Evolutionary conservation across 169 alveolate species (phyloP), one percentile per base, ranked within the genome.

Genomic region (Eimeria zaria): DNA sequence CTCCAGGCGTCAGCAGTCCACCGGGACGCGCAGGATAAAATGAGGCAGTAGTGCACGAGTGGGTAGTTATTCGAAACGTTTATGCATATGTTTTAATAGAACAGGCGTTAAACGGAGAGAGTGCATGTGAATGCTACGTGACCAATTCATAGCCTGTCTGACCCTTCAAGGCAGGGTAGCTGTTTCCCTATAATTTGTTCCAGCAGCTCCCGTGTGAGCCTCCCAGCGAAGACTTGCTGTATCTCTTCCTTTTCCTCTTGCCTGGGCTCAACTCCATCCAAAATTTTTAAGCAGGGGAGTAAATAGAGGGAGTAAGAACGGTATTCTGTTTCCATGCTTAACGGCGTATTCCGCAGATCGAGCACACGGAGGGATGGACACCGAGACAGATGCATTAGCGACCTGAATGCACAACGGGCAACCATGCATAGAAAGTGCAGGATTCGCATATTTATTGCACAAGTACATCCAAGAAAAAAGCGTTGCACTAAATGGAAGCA

Each of bases 161-260:
- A 93, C 96, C 67, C 94, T 24, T 80, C 96, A 41, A 71, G 78
- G 80, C 90, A 93, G 4, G 96, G 96, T 8, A 88, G 94, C 7
- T 84, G 76, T 24, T 44, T 83, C 41, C 96, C 96, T 22, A 93
- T 55, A 4, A 93, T 71, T 64, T 83, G 89, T 69, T 93, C 96
- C 78, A 93, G 89, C 80, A 93, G 71, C 88, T 93, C 96, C n/a
- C 73, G 33, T 5, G 96, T 93, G 44, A 93, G 69, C 94, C 90
- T 93, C 46, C 96, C 96, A 3, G 94, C 78, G 67, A 93, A 93
- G 7, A 62, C 94, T 11, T 83, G 93, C 41, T 64, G 44, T 16
- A 93, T 24, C 27, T 93, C 93, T 22, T 39, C 94, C 41, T 62
- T 76, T 24, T 81, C 89, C 30, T 93, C 78, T 36, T 58, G 71